Evolutionary conservation across 176 grass and related monocot species (phyloP).

Genomic region (Alopecurus myosuroides): DNA sequence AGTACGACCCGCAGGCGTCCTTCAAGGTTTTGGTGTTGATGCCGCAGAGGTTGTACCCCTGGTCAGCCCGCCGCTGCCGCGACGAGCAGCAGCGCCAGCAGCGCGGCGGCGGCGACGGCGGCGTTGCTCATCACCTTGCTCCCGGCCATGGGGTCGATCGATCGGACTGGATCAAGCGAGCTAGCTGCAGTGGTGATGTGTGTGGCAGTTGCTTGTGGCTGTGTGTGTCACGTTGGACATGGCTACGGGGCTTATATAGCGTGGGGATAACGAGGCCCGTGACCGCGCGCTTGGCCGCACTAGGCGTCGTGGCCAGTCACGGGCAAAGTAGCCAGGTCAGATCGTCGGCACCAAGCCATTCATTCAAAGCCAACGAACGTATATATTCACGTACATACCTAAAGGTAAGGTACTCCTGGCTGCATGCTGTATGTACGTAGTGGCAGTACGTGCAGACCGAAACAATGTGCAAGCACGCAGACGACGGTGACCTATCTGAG

Average conservation of each 20-base stretch:
- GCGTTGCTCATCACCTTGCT: neutral
- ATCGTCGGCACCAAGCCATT: neutral
- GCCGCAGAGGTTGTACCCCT: no score
- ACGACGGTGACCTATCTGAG: neutral
- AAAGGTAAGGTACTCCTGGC: neutral
- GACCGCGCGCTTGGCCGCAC: slow-evolving; percentile 13
- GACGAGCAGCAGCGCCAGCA: slow-evolving; percentile 19
- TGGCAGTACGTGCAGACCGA: neutral
- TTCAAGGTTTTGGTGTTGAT: neutral
- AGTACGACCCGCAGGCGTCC: neutral
- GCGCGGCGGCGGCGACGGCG: neutral
- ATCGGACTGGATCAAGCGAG: neutral
- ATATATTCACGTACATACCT: neutral
- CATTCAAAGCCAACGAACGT: neutral
- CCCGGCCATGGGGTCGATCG: neutral
- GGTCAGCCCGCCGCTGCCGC: neutral
- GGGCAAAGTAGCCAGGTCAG: neutral
- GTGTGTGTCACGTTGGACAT: neutral
- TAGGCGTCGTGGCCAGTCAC: neutral
- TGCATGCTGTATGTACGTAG: neutral
- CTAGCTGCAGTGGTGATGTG: neutral
- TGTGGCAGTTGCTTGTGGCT: neutral
- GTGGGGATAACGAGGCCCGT: neutral
- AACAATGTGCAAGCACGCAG: neutral
- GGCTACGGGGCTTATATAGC: slow-evolving; percentile 22